Evolutionary conservation across 352 stramenopile species (phyloP), one percentile per base, ranked within the genome.

Genomic region (Globisporangium heterothallicum): DNA sequence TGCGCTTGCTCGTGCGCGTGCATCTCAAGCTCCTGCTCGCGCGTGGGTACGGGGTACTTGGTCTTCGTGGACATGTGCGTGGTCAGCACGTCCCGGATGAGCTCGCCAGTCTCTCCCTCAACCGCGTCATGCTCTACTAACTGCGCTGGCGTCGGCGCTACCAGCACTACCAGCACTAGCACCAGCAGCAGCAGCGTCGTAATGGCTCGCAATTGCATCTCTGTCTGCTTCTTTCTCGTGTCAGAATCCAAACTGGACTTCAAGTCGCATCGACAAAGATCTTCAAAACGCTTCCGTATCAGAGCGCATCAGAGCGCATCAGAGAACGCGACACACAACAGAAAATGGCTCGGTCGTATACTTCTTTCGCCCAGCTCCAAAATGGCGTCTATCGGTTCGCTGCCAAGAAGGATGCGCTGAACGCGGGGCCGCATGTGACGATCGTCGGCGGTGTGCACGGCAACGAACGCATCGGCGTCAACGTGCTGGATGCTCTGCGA

Each of bases 31-130:
- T 50, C 35, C 14, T 66, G 25, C 6, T 27, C 34, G 8, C 12
- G 50, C 42, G 49, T 48, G 6, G 63, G 66, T 19, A 54, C 49
- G 22, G 74, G 65, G 53, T 91, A 91, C 53, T 83, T 53, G 43
- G 75, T 91, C 67, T 91, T 91, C 47, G 80, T 91, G 10, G 80
- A 91, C 80, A 91, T 91, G 61, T 83, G 71, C 47, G 53, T 61
- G 13, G 47, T 59, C 42, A 88, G 56, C 35, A 85, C 57, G 16
- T 69, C 47, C 13, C 63, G 54, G 8, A 24, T 42, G 36, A 19
- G 41, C 22, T 30, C 21, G n/a, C n/a, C n/a, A n/a, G n/a, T n/a
- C n/a, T n/a, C n/a, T n/a, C n/a, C n/a, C n/a, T n/a, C n/a, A n/a
- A n/a, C n/a, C n/a, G n/a, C n/a, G 3, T 19, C 12, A 5, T 18